Conservation (phyloP, 208 protist genomes). For the Novymonas esmeraldas region DNA sequence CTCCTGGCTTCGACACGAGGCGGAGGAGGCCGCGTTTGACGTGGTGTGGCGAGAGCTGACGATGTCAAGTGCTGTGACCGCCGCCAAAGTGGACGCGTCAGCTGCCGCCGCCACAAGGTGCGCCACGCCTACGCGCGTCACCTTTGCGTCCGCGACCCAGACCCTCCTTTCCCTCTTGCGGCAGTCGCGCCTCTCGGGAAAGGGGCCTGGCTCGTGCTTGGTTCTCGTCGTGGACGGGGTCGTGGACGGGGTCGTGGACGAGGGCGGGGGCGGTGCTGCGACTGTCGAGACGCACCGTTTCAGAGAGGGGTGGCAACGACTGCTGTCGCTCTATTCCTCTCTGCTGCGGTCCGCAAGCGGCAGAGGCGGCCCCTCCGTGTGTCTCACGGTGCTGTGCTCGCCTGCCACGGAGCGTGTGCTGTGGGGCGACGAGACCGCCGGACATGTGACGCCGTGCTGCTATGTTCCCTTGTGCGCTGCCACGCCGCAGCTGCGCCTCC, state of each 20-base stretch:
- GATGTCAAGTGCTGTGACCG: slow-evolving; percentile 10
- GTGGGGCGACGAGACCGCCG: slow-evolving; percentile 12
- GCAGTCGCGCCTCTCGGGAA: slow-evolving; percentile 3
- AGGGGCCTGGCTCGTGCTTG: slow-evolving; percentile 16
- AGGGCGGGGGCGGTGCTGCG: background rate
- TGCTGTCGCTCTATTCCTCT: slow-evolving; percentile 21
- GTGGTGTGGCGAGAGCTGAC: slow-evolving; percentile 27
- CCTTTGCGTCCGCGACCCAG: slow-evolving; percentile 7
- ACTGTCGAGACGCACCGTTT: slow-evolving; percentile 11
- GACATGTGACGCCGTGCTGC: slow-evolving; percentile 21
- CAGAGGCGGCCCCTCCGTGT: slow-evolving; percentile 9
- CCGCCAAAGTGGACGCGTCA: background rate
- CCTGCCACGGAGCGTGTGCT: slow-evolving; percentile 20
- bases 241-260: background rate
- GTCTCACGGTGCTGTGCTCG: slow-evolving; percentile 32
- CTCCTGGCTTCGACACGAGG: slow-evolving; percentile 23
- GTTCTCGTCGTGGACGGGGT: slow-evolving; percentile 22
- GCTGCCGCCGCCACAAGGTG: background rate
- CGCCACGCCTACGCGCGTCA: background rate
- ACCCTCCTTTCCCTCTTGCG: slow-evolving; percentile 11
- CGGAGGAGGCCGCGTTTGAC: slow-evolving; percentile 11
- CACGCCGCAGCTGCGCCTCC: slow-evolving; percentile 24
- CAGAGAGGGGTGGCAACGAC: slow-evolving; percentile 14
- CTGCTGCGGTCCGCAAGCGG: background rate
- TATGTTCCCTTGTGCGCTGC: slow-evolving; percentile 15